A percentile compares a stretch with the other conserved stretches of the same genome.
Conservation (phyloP, 1,284 basidiomycete species). For the Polyporus tsugae region DNA sequence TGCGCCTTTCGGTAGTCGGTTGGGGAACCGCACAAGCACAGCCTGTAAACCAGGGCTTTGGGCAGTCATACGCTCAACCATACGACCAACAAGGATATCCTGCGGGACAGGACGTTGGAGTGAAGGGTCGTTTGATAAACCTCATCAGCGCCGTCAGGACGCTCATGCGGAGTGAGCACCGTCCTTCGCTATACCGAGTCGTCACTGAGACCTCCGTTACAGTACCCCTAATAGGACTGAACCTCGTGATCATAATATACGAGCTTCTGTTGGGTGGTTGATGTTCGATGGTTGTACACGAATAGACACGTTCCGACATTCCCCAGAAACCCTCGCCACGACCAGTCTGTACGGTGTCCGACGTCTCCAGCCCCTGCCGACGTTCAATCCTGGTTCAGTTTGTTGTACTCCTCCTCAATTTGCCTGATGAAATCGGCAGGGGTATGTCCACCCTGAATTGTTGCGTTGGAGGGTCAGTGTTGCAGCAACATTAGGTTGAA, state of each 20-base stretch:
- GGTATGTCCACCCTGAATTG: constrained; percentile 73
- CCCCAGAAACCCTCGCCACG: neutral
- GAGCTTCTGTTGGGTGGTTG: constrained; percentile 73
- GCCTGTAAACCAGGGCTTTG: constrained; percentile 61
- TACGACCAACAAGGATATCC: constrained; percentile 74
- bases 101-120: constrained; percentile 65
- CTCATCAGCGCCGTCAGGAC: constrained; percentile 94
- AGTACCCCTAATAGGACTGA: constrained; percentile 90
- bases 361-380: neutral
- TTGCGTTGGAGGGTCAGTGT: constrained; percentile 9
- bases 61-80: constrained; percentile 72
- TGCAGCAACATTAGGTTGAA: neutral
- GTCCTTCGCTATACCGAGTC: neutral
- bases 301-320: constrained; percentile 12
- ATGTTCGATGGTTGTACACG: constrained; percentile 25
- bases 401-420: constrained; percentile 79
- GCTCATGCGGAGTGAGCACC: constrained; percentile 88
- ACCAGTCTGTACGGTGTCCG: neutral
- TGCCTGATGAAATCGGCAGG: constrained; percentile 79
- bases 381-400: constrained; percentile 54
- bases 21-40: constrained; percentile 83
- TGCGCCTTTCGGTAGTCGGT: constrained; percentile 70
- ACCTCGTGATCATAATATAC: constrained; percentile 85
- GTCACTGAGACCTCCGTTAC: constrained; percentile 14
- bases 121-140: constrained; percentile 90